Evolutionary conservation across 495 filamentous ascomycete genomes (phyloP), one percentile per base, ranked within the genome.

Genomic region (Neurospora sp.): DNA sequence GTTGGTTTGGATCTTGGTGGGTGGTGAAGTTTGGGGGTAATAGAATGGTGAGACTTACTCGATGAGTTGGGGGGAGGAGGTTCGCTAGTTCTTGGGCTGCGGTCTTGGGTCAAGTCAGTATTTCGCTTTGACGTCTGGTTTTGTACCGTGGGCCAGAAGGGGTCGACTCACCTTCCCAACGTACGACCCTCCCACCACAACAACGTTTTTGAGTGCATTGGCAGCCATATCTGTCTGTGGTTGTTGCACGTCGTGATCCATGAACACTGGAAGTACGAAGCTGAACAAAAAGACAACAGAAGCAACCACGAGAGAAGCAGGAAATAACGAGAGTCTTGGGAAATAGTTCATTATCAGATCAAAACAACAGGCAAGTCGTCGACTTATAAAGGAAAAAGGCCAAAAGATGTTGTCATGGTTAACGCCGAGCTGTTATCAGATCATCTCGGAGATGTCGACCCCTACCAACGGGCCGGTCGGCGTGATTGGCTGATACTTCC

Each of bases 101-200:
- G 37, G 40, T 44, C 78, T 80, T 27, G 22, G 22, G 22, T 27
- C 22, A 27, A 27, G 22, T 27, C 22, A 27, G 22, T 27, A 27
- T 27, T 1, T 27, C 22, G 22, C 22, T 27, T 27, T 27, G 22
- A 27, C 22, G 1, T n/a, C n/a, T n/a, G n/a, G n/a, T 27, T 27
- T 27, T 27, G 22, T 27, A 27, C 1, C 22, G 22, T 27, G 22
- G 22, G 22, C 22, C 22, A 27, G 22, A 27, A 27, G 22, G 22
- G 22, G 20, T 46, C 40, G 22, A 76, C 77, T 72, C 6, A 80
- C 78, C 53, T 76, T 27, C 4, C 78, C 78, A 22, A 80, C 78
- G 42, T 76, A 80, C 3, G 77, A 78, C 0, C 77, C 78, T 7
- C 78, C 78, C 3, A 80, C 72, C 2, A 80, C 78, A 7, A 80